Evolutionary conservation across 306 rosid species (phyloP), one percentile per base, ranked within the genome.

Genomic region (Castanospermum australe): DNA sequence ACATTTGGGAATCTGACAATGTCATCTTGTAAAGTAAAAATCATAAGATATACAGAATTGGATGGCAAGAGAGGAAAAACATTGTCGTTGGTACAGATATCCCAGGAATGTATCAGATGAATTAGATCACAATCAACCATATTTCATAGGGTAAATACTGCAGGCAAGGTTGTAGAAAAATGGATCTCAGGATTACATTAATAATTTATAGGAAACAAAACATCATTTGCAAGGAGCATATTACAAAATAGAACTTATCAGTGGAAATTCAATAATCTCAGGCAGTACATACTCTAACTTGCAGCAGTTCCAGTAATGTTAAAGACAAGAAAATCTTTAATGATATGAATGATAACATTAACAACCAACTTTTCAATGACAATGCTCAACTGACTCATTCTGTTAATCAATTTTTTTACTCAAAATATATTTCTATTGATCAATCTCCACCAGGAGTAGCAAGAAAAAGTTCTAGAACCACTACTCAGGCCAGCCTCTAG

Each of bases 21-120:
- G 54, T 56, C 75, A 75, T 79, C 76, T 80, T 36, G 13, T 44
- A 59, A 75, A 62, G 22, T n/a, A 48, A 63, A 54, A 67, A 20
- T n/a, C 52, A 21, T 17, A 57, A 52, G 77, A 64, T 8, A 64
- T 24, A 84, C 56, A 71, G 18, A 79, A 65, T 24, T 2, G 36
- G 20, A 11, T 70, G 62, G 22, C 28, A 78, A 57, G 50, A 63
- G 51, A 47, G 52, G 38, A 70, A 69, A 66, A 55, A 45, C 17
- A 42, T 18, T 17, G 36, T 2, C 20, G 30, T 7, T 61, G 79
- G 71, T 50, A 62, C 8, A 55, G 8, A 56, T 42, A 51, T 74
- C 24, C 71, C 52, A 71, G 55, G 32, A 47, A n/a, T 10, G 42
- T 65, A 64, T 65, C 13, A 41, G 72, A 47, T 20, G 20, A 51